Evolutionary conservation across 2,329 filamentous ascomycete species (phyloP).

Genomic region (Colletotrichum tropicale): DNA sequence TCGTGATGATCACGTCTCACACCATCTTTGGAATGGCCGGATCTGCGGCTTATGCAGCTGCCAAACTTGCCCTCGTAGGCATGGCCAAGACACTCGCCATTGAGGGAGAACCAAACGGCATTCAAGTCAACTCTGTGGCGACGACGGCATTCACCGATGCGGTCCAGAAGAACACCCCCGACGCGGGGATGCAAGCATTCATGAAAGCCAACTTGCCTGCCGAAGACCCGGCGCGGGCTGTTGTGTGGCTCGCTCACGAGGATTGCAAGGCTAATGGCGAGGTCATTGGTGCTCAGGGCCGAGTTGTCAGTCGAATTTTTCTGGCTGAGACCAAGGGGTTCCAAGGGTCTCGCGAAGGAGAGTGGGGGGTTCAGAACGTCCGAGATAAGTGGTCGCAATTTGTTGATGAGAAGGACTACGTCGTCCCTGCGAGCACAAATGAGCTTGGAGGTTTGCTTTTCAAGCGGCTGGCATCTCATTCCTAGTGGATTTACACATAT

Average conservation of each 20-base stretch:
- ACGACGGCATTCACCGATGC: background rate
- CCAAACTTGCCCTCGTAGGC: background rate
- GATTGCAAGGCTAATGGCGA: background rate
- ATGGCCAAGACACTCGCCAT: background rate
- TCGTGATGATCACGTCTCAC: background rate
- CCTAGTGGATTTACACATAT: rapidly evolving
- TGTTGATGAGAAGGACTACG: background rate
- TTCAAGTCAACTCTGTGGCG: background rate
- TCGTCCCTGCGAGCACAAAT: background rate
- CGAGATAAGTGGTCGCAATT: background rate
- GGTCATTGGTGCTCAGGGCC: background rate
- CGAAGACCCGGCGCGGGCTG: background rate
- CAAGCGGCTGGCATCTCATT: background rate
- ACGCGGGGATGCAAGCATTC: background rate
- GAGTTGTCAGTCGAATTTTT: background rate
- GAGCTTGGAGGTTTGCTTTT: background rate
- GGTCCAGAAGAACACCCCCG: background rate
- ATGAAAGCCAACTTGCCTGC: background rate
- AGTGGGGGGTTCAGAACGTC: background rate
- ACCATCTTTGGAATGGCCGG: background rate
- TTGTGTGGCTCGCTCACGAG: background rate
- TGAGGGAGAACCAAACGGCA: background rate
- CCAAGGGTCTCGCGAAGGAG: background rate
- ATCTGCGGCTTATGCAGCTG: background rate
- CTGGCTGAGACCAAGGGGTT: background rate